Evolutionary conservation across 1,139 yeast genomes (phyloP).

Genomic region (Hemisphaericaspora xylofermentans): DNA sequence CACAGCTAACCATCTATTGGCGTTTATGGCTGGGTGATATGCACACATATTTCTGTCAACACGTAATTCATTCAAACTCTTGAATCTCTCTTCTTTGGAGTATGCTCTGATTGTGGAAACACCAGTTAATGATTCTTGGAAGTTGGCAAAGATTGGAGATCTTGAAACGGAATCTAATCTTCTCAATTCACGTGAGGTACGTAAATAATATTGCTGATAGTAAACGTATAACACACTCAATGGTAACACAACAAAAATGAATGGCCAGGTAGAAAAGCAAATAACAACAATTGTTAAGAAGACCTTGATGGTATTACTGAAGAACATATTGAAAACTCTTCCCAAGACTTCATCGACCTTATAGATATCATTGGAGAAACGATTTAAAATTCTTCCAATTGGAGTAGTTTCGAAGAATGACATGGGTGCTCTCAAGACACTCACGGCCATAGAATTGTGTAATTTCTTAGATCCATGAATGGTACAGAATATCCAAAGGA

Average conservation of each 20-base stretch:
- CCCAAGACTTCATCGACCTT: constrained; percentile 88
- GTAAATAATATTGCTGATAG: constrained; percentile 86
- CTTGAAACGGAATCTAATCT: constrained; percentile 90
- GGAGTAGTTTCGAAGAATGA: constrained; percentile 97
- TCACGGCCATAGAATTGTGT: constrained; percentile 75
- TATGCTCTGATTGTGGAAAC: constrained; percentile 89
- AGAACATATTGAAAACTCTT: constrained; percentile 81
- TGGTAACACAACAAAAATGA: constrained; percentile 69
- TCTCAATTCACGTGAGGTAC: constrained; percentile 91
- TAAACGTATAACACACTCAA: constrained; percentile 69
- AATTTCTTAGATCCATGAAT: constrained; percentile 77
- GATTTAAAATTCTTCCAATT: constrained; percentile 86
- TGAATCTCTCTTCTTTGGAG: constrained; percentile 71
- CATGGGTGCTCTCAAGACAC: constrained; percentile 94
- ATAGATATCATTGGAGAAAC: constrained; percentile 92
- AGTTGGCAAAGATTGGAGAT: constrained; percentile 94
- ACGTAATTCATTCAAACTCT: constrained; percentile 68
- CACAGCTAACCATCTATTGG: constrained; percentile 96
- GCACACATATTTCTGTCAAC: constrained; percentile 88
- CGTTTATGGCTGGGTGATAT: constrained; percentile 87
- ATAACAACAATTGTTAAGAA: constrained; percentile 79
- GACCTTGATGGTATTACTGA: constrained; percentile 72
- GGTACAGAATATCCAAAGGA: constrained; percentile 82
- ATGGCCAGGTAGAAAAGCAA: constrained; percentile 85
- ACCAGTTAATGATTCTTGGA: constrained; percentile 93